Base-by-base conservation (phyloP, 805 yeast species). In the Sugiyamaella boreocaroliniensis region DNA sequence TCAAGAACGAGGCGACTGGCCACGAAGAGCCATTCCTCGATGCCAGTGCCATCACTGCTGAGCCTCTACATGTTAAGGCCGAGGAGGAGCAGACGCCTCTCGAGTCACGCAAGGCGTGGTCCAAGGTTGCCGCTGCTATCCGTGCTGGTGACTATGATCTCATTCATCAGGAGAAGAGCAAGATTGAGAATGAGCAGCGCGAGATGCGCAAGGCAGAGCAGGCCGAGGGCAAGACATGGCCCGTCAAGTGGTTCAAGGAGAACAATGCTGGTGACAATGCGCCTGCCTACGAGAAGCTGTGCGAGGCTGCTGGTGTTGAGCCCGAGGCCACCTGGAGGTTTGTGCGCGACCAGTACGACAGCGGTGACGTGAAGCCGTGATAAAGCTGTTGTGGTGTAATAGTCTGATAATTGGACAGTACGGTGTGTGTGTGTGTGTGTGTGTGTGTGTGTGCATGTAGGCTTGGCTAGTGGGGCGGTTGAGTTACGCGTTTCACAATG, bases 41-140 rank as follows among this genome's bases (percentile, higher is more conserved):
- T 50, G 61, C 69, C n/a, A 54, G 60, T 37, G 58, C 69, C 43
- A 66, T 71, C 34, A 67, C 70, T 34, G 77, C 83, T 4, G 82
- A 81, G 56, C 80, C 76, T 45, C 73, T 90, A 51, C 59, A 59
- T 15, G 96, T 92, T 46, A 89, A 88, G 69, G 95, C 96, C 48
- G 73, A 87, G 50, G 89, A 81, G 60, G 75, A 86, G 58, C 98
- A 93, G 72, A 77, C 85, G 68, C 79, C 73, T 37, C 75, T 90
- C 61, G 99, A 92, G 71, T 77, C 88, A 53, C 84, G 97, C 72
- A 80, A 75, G 61, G 97, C 97, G 12, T 92, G 99, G 99, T 62
- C 67, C 49, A 79, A 82, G 58, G 98, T 93, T 22, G 96, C 97
- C 0, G 87, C 77, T 9, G 98, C 98, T 14, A 85, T 89, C 62